These are phyloP conservation scores for Backusella macrospora DNA, from an alignment of 192 early-diverging fungal genomes.

Conservation along the genomic window DNA sequence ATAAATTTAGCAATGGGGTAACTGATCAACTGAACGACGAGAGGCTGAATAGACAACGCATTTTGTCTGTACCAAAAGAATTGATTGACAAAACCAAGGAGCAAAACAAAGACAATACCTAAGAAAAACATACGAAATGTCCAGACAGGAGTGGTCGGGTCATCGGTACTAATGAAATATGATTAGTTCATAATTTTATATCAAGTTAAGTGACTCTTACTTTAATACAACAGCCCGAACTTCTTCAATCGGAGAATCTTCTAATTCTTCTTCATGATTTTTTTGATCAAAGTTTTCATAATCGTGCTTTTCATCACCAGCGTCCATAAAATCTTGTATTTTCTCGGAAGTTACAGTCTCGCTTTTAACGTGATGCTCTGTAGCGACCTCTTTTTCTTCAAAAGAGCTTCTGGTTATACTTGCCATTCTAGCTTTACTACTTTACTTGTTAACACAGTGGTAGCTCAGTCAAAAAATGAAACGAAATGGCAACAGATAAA, in stretches of 20 bases:
- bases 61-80: constrained; percentile 54
- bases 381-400: constrained; percentile 11
- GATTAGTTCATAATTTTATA: background rate
- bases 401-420: background rate
- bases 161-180: constrained; percentile 44
- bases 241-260: constrained; percentile 55
- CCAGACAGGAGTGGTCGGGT: constrained; percentile 48
- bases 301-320: background rate
- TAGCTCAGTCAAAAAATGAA: background rate
- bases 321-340: constrained; percentile 2
- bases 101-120: constrained; percentile 43
- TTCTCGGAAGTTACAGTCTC: constrained; percentile 19
- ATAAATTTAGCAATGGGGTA: constrained; percentile 54
- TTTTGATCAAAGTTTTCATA: constrained; percentile 5
- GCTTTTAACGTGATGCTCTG: background rate
- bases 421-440: background rate
- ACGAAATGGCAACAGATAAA: background rate
- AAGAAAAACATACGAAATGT: constrained; percentile 57
- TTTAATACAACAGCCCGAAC: constrained; percentile 50
- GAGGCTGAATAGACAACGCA: constrained; percentile 44
- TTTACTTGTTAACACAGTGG: background rate
- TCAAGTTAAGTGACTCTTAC: constrained; percentile 7
- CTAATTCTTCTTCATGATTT: constrained; percentile 8
- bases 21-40: constrained; percentile 54
- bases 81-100: constrained; percentile 49